Base-by-base conservation (phyloP, 352 stramenopile species). In the Phytophthora quininea region DNA sequence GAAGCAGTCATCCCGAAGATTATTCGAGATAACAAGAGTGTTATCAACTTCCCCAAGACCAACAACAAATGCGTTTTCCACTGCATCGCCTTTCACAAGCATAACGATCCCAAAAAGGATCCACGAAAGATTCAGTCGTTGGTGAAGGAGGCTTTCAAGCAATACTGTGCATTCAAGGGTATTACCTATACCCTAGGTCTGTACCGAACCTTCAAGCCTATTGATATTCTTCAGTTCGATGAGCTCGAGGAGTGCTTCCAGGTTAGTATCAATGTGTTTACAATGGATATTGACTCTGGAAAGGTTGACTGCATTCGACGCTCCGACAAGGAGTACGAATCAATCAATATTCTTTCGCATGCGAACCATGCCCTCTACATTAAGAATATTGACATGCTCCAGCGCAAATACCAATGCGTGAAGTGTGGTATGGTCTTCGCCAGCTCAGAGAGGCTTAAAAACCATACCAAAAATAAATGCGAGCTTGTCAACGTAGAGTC, bases 221-320 rank as follows among this genome's bases (percentile, higher is more conserved):
- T 62, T 31, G 55, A 54, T 15, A 9, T 62, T 1, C 14, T 62
- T 37, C 55, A 62, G 43, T 12, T 62, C 24, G 55, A 62, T n/a
- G 55, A 54, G 31, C 31, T 62, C 46, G 54, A 61, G 10, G 54
- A 61, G 10, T 61, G 54, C 42, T 53, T 69, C 2, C 58, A 70
- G 2, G 30, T 61, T 27, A 37, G 52, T 45, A 54, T 51, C 14
- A 74, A 71, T 31, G 54, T 59, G 9, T 49, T 49, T 11, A 53
- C 59, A 19, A 42, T 47, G 33, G 38, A 58, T 52, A 43, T 71
- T 8, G 14, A 30, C 10, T 35, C 40, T 10, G 54, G 54, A 2
- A 33, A 46, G 6, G 54, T 52, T 32, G 31, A 54, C 4, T 58
- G 52, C 24, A 58, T 58, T 29, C 52, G 35, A 38, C 9, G 24